phyloP scores from a whole-genome alignment of 2,329 filamentous ascomycete genomes.

The Penicillium psychrosexuale region DNA sequence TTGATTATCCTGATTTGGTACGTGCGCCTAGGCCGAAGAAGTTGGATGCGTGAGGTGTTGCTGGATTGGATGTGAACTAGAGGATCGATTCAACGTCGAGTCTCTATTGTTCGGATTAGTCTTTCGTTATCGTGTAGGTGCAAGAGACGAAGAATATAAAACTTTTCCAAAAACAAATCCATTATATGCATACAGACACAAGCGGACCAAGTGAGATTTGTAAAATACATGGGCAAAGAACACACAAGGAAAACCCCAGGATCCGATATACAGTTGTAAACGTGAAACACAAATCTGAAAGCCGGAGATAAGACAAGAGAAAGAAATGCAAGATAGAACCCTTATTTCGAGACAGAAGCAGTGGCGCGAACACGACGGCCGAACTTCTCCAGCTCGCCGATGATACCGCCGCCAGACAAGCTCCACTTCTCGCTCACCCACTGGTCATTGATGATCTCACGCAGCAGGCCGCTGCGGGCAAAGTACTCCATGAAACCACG shows the following conservation, averaged over 20 bases:
- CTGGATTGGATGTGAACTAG: not conserved
- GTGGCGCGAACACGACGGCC: slow-evolving; percentile 28
- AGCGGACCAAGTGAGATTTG: slow-evolving; percentile 24
- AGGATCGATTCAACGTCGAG: not conserved
- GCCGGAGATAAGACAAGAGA: slow-evolving; percentile 5
- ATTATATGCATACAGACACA: slow-evolving; percentile 37
- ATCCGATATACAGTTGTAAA: slow-evolving; percentile 26
- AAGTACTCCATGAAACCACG: slow-evolving; percentile 88
- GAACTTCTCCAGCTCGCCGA: slow-evolving; percentile 80
- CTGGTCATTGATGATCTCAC: slow-evolving; percentile 65
- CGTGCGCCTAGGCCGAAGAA: slow-evolving; percentile 8
- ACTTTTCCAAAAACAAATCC: slow-evolving; percentile 15
- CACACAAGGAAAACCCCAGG: slow-evolving; percentile 19
- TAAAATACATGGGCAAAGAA: slow-evolving; percentile 33
- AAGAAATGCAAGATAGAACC: slow-evolving; percentile 12
- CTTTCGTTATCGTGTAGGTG: not conserved
- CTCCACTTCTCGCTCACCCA: slow-evolving; percentile 80
- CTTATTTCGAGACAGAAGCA: slow-evolving; percentile 13
- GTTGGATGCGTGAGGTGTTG: slow-evolving; percentile 3
- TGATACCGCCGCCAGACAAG: slow-evolving; percentile 72
- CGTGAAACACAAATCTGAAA: slow-evolving; percentile 3
- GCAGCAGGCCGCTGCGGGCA: slow-evolving; percentile 76
- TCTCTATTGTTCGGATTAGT: not conserved
- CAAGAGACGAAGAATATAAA: not conserved
- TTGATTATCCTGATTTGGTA: slow-evolving; percentile 20